Percentiles rank a stretch among this genome's conserved stretches.
Conservation (phyloP, 2,329 filamentous ascomycete species). For the Ascochyta koolunga region DNA sequence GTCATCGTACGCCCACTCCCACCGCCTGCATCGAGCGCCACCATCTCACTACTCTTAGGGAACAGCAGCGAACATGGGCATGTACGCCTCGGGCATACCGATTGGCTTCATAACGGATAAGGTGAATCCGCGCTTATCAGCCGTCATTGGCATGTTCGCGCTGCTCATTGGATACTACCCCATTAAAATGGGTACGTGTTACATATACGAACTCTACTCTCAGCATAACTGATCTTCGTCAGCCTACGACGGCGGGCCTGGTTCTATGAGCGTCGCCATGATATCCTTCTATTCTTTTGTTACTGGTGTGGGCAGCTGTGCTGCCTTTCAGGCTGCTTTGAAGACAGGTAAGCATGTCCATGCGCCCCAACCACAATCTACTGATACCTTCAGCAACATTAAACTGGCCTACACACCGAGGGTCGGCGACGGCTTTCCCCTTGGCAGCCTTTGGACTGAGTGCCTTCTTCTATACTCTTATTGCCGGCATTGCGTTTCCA, state of each 20-base stretch:
- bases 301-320: conserved; percentile 86
- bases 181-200: conserved; percentile 64
- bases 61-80: conserved; percentile 83
- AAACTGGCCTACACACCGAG: conserved; percentile 89
- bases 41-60: conserved; percentile 48
- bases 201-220: background rate
- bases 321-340: conserved; percentile 86
- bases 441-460: conserved; percentile 92
- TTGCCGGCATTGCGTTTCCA: conserved; percentile 78
- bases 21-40: background rate
- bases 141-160: conserved; percentile 74
- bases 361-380: too few relatives aligned
- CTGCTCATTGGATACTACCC: conserved; percentile 85
- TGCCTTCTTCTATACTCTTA: conserved; percentile 90
- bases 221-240: conserved; percentile 38
- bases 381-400: conserved; percentile 67
- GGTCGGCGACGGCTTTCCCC: conserved; percentile 92
- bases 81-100: conserved; percentile 91
- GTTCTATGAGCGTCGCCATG: conserved; percentile 59
- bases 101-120: conserved; percentile 86
- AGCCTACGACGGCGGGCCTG: conserved; percentile 74
- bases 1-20: conserved; percentile 68
- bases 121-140: conserved; percentile 78
- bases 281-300: conserved; percentile 86
- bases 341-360: conserved; percentile 64